A percentile compares a stretch with the other conserved stretches of the same genome.
These are phyloP conservation scores for Simplicillium aogashimaense DNA, from an alignment of 2,329 filamentous ascomycete species.

Conservation along the genomic window DNA sequence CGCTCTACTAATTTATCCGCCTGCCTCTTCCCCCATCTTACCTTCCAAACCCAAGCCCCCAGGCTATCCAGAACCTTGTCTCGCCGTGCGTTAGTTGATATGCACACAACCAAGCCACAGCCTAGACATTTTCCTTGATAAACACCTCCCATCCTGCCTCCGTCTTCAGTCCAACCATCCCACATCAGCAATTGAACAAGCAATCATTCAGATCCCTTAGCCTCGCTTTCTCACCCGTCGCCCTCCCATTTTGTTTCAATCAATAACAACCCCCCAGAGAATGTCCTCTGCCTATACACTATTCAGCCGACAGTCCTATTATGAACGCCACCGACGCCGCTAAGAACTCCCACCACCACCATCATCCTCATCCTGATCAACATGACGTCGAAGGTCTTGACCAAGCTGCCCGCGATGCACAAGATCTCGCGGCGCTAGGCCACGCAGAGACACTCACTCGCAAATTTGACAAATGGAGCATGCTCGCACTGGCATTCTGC, in stretches of 20 bases:
- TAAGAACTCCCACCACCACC: neutral
- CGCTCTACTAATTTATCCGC: neutral
- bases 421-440: slow-evolving; percentile 29
- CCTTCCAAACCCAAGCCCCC: too few species aligned
- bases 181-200: too few species aligned
- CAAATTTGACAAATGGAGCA: slow-evolving; percentile 44
- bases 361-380: slow-evolving; percentile 3
- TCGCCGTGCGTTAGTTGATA: too few species aligned
- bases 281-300: neutral
- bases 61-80: too few species aligned
- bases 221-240: too few species aligned
- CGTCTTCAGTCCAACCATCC: too few species aligned
- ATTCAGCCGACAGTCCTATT: neutral
- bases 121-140: too few species aligned
- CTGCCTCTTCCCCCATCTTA: neutral
- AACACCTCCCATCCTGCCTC: too few species aligned
- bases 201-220: too few species aligned
- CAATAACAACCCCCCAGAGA: neutral
- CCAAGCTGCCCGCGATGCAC: slow-evolving; percentile 23
- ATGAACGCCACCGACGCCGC: neutral
- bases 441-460: slow-evolving; percentile 27
- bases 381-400: slow-evolving; percentile 6
- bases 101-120: too few species aligned
- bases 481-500: slow-evolving; percentile 46
- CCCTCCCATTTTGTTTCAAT: too few species aligned